Percentiles rank a stretch among this genome's conserved stretches.
phyloP scores from a whole-genome alignment of 78 protist genomes.

The Salpingoeca rosetta region DNA sequence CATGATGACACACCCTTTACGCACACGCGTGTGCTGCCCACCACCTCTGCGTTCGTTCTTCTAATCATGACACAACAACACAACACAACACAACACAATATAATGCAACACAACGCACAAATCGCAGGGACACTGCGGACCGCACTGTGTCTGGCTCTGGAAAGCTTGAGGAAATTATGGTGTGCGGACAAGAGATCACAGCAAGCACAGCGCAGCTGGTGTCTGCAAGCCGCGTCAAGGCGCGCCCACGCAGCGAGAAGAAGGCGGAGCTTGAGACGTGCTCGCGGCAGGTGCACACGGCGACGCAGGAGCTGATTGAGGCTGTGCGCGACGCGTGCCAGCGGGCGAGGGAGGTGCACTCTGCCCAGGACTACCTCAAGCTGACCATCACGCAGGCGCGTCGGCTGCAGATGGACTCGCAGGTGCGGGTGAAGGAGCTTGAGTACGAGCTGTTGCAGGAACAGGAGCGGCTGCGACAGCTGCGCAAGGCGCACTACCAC shows the following conservation, averaged over 20 bases:
- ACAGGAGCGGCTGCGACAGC: background rate
- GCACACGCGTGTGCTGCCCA: too few species aligned
- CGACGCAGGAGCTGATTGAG: background rate
- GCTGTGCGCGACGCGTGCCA: background rate
- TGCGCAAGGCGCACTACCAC: background rate
- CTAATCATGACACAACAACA: too few species aligned
- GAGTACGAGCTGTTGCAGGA: background rate
- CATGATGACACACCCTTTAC: too few species aligned
- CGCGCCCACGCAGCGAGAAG: background rate
- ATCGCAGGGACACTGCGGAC: too few species aligned
- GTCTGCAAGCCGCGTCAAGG: background rate
- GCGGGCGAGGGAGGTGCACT: background rate
- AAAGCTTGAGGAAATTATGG: background rate
- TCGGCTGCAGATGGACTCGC: background rate
- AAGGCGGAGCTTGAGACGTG: background rate
- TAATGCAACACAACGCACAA: too few species aligned
- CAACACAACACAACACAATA: too few species aligned
- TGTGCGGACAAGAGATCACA: background rate
- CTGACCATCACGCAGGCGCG: background rate
- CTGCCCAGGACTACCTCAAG: background rate
- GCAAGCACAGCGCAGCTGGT: background rate
- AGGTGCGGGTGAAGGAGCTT: background rate
- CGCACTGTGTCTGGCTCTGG: too few species aligned
- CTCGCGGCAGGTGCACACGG: background rate
- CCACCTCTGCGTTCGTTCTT: too few species aligned